Percentiles rank a stretch among this genome's conserved stretches.
Evolutionary conservation across 805 yeast genomes (phyloP).

Genomic region (Yamadazyma paraphyllophila): DNA sequence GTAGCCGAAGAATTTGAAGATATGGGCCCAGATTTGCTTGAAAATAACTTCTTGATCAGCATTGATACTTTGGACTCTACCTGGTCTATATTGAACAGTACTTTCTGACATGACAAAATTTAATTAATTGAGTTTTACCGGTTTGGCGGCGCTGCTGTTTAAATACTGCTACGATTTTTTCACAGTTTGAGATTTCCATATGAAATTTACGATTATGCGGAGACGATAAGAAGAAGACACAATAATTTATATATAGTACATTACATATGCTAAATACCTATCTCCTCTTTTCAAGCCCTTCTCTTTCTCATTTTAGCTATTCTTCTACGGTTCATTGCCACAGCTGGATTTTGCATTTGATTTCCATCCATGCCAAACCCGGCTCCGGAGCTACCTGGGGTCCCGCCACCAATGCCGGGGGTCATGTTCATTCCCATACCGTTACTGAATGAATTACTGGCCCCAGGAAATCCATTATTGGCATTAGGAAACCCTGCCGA

Average conservation of each 20-base stretch:
- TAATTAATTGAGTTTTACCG: background rate
- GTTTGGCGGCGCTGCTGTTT: background rate
- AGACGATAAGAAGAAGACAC: background rate
- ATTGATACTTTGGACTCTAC: slow-evolving; percentile 36
- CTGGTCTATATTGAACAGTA: slow-evolving; percentile 29
- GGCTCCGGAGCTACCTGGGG: background rate
- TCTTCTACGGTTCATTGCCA: slow-evolving; percentile 18
- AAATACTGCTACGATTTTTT: background rate
- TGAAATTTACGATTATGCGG: slow-evolving; percentile 8
- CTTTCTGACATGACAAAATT: slow-evolving; percentile 4
- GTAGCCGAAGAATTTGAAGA: slow-evolving; percentile 60
- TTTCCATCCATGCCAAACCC: background rate
- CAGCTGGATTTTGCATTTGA: background rate
- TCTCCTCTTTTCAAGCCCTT: slow-evolving; percentile 13
- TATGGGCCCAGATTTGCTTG: slow-evolving; percentile 70
- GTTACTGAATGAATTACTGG: background rate
- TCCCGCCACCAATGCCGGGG: no score
- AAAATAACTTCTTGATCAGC: slow-evolving; percentile 59
- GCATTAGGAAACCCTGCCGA: background rate
- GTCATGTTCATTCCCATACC: no score
- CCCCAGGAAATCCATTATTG: background rate
- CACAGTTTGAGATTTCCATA: slow-evolving; percentile 3
- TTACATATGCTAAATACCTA: background rate
- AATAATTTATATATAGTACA: background rate
- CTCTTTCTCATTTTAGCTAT: slow-evolving; percentile 37